phyloP scores from a whole-genome alignment of 768 basidiomycete species.

The Hericium coralloides region DNA sequence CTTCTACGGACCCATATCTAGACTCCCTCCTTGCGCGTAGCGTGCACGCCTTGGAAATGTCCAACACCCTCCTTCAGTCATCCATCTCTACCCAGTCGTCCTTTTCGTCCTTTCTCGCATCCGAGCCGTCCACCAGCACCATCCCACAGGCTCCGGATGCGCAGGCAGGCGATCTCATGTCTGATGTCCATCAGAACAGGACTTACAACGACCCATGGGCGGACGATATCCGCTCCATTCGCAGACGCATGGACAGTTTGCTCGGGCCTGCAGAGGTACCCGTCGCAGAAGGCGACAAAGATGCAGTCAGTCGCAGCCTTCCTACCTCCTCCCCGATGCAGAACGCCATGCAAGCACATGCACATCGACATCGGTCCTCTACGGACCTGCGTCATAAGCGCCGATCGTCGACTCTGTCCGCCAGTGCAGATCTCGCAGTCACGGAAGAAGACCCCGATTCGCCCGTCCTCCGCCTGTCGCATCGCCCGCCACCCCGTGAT shows the following conservation, averaged over 20 bases:
- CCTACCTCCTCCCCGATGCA: constrained; percentile 15
- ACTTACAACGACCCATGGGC: constrained; percentile 50
- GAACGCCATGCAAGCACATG: neutral
- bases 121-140: constrained; percentile 28
- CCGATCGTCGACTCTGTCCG: neutral
- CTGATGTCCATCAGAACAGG: constrained; percentile 37
- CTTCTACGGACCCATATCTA: constrained; percentile 45
- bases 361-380: constrained; percentile 4
- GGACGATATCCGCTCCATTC: constrained; percentile 52
- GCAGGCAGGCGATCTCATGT: constrained; percentile 43
- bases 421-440: neutral
- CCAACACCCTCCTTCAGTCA: constrained; percentile 68
- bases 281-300: constrained; percentile 3
- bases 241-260: neutral
- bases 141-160: constrained; percentile 36
- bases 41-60: constrained; percentile 80
- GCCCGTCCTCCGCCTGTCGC: constrained; percentile 43
- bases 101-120: constrained; percentile 38
- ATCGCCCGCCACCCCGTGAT: constrained; percentile 33
- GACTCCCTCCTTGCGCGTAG: constrained; percentile 77
- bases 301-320: constrained; percentile 22
- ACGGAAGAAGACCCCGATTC: constrained; percentile 4
- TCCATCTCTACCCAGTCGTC: constrained; percentile 65
- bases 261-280: neutral
- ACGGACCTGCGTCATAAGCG: constrained; percentile 1